Conservation (phyloP, 371 early-diverging fungal species). For the Mucor plumbeus region DNA sequence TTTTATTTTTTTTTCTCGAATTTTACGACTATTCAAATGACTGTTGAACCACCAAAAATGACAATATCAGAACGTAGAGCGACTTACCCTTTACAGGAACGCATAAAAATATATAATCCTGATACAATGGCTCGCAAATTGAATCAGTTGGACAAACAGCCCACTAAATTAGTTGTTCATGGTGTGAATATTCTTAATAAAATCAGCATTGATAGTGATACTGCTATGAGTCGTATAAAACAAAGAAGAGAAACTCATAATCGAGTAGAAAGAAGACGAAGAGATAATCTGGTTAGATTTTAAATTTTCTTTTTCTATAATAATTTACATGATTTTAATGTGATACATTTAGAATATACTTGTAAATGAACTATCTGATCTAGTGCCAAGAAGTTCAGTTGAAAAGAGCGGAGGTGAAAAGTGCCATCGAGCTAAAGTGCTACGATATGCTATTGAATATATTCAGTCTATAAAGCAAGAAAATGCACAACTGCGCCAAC, state of each 20-base stretch:
- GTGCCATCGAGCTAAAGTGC: slow-evolving; percentile 33
- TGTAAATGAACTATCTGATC: slow-evolving; percentile 25
- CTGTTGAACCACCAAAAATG: slow-evolving; percentile 19
- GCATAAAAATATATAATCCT: slow-evolving; percentile 31
- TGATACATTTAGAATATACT: slow-evolving; percentile 23
- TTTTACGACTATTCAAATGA: not conserved
- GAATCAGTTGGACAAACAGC: slow-evolving; percentile 22
- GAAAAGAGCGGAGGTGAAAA: slow-evolving; percentile 28
- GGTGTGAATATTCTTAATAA: slow-evolving; percentile 33
- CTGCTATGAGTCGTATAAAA: slow-evolving; percentile 31
- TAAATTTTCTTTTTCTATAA: not conserved
- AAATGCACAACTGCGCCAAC: slow-evolving; percentile 21
- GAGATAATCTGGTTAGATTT: slow-evolving; percentile 27
- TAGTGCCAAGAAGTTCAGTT: slow-evolving; percentile 25
- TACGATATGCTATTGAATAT: slow-evolving; percentile 34
- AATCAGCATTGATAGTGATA: slow-evolving; percentile 30
- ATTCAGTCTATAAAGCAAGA: slow-evolving; percentile 27
- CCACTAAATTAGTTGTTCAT: slow-evolving; percentile 30
- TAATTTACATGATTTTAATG: not conserved
- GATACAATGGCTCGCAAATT: slow-evolving; percentile 32
- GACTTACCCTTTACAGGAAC: slow-evolving; percentile 33
- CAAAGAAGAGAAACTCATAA: slow-evolving; percentile 34
- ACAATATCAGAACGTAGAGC: slow-evolving; percentile 33
- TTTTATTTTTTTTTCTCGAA: not conserved
- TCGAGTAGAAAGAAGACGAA: slow-evolving; percentile 31